Base-by-base conservation (phyloP, 116 monocot genomes). In the Thalassia testudinum region DNA sequence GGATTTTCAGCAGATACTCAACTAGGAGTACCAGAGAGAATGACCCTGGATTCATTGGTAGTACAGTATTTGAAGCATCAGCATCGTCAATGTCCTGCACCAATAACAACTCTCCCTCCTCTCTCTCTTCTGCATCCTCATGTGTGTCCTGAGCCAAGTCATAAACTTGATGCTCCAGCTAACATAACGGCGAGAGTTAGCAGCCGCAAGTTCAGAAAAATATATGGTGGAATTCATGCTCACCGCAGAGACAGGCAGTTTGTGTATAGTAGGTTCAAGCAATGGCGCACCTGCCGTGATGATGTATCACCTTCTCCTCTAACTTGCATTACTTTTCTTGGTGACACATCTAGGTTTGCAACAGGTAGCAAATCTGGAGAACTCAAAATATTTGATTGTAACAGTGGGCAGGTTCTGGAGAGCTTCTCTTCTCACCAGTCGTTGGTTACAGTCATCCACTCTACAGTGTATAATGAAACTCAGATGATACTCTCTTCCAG, bases 31-130 rank as follows among this genome's bases (percentile, higher is more conserved):
- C 52, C 19, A 12, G 95, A 99, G 50, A 52, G 90, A 22, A 78
- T 86, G 80, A 90, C 99, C 20, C 86, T 99, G 15, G 99, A 99
- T 38, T 78, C 86, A 21, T 47, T 99, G 58, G 82, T 99, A 37
- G 86, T 99, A 26, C 99, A 99, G 40, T 90, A 90, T 30, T 72
- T 99, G 66, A 99, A 99, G 69, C 86, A 99, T 29, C 99, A 99
- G 30, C 99, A 90, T 69, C 77, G 99, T 4, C 99, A 99, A 45
- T 99, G 99, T 47, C 86, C 99, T 29, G 90, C 86, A 44, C 90
- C 99, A 16, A 86, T 99, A 64, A 99, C 99, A 22, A 99, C 99
- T 43, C 62, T 99, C 21, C 99, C 99, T 21, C 90, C 99, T 24
- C 91, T 99, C 21, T 99, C 90, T 64, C 86, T 99, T 37, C 63